These are phyloP conservation scores for Claviceps sp. DNA, from an alignment of 2,329 filamentous ascomycete genomes.

Conservation along the genomic window DNA sequence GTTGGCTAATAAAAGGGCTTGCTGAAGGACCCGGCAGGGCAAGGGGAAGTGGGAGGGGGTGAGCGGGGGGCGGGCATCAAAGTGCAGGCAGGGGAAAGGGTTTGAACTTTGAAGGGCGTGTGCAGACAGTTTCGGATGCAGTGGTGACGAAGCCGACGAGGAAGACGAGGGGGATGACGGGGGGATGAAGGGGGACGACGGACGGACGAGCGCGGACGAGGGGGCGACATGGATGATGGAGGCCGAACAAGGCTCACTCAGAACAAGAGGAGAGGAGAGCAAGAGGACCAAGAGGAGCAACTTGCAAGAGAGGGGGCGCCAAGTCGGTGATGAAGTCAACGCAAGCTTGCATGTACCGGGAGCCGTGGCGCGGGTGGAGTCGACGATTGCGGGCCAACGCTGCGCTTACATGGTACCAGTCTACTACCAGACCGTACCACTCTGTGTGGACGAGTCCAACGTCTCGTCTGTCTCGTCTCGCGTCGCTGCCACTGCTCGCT, in stretches of 20 bases:
- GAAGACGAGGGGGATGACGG: neutral
- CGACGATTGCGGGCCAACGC: neutral
- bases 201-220: neutral
- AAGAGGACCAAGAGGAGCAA: neutral
- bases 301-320: neutral
- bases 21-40: slow-evolving; percentile 6
- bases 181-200: neutral
- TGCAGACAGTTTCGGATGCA: neutral
- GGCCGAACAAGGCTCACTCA: too few species aligned
- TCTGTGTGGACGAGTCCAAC: too few species aligned
- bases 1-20: neutral
- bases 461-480: too few species aligned
- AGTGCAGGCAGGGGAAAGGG: neutral
- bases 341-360: neutral
- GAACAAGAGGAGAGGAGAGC: neutral
- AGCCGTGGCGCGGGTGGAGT: neutral
- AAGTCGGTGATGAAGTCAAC: neutral
- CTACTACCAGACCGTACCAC: too few species aligned
- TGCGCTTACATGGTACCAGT: neutral
- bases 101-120: neutral
- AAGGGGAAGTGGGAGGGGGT: neutral
- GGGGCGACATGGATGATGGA: neutral
- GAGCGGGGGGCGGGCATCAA: neutral
- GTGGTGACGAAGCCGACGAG: neutral
- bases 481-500: too few species aligned